Conservation (phyloP, 352 stramenopile genomes). For the Globisporangium mamillatum region DNA sequence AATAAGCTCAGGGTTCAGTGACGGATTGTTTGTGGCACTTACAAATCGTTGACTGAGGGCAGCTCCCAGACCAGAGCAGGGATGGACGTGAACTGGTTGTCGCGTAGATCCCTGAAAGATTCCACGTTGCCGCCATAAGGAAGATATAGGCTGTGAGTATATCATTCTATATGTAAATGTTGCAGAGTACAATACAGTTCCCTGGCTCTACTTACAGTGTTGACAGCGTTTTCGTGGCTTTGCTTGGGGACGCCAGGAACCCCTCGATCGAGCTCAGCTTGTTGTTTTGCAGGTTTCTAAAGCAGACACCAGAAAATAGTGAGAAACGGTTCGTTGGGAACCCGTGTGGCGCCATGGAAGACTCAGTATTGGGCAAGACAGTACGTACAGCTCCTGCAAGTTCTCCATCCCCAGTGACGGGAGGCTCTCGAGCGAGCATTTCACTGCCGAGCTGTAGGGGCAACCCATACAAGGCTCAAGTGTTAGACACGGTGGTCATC, state of each 20-base stretch:
- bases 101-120: not conserved
- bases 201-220: conserved; percentile 1
- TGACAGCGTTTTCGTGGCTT: not conserved
- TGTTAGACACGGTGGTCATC: not conserved
- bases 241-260: not conserved
- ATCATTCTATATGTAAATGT: not conserved
- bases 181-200: not conserved
- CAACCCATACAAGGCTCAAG: not conserved
- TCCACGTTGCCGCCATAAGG: not conserved
- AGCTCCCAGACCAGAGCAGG: conserved; percentile 9
- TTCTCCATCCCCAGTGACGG: not conserved
- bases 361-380: not conserved
- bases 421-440: conserved; percentile 4
- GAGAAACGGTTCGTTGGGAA: not conserved
- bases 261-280: conserved; percentile 5
- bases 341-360: not conserved
- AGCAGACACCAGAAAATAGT: not conserved
- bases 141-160: not conserved
- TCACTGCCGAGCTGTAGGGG: conserved; percentile 1
- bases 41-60: conserved; percentile 9
- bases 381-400: conserved; percentile 9
- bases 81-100: conserved; percentile 10
- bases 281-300: conserved; percentile 10
- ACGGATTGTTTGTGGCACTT: not conserved
- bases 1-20: not conserved